Evolutionary conservation across 139 green algal species (phyloP), one percentile per base, ranked within the genome.

Genomic region (Volvox reticuliferus): DNA sequence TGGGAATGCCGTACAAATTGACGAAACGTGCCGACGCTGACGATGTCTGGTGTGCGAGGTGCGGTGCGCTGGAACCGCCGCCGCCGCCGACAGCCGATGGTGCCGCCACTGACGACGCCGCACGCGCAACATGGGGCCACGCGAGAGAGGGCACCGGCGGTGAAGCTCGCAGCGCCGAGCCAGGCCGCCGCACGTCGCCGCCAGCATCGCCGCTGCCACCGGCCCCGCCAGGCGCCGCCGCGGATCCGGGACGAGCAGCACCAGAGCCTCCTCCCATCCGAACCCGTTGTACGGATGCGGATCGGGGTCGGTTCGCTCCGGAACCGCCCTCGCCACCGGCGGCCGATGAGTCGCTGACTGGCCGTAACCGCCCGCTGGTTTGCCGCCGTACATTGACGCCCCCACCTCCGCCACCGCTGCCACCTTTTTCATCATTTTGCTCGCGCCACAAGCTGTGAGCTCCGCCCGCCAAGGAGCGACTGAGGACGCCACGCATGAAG

Each of bases 401-500:
- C 6, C 36, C 75, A 0, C 13, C 1, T 19, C 55, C 21, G 33
- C 87, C 55, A 26, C 22, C 76, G 24, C n/a, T 55, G 24, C 13
- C 35, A 30, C 35, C 22, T 14, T 2, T 33, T 32, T 78, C n/a
- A 17, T 61, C 50, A 2, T 63, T 18, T 16, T 62, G 17, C 44
- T 79, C 79, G 13, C 50, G 26, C 92, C 92, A 94, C 44, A 94
- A 78, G 87, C 82, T 91, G 32, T 91, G 65, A 1, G 92, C 89
- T 30, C 92, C 92, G 20, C 86, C 92, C 1, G 92, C 92, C 12
- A 94, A 83, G 24, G 80, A 91, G 76, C 92, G 89, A 1, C 75
- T 76, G 1, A 94, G 69, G 33, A 81, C 91, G 69, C 86, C 82
- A 20, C 92, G 86, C 82, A 94, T 90, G 87, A 92, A 94, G 30